These are phyloP conservation scores for Rubia yunnanensis DNA, from an alignment of 257 asterid genomes.

Conservation along the genomic window DNA sequence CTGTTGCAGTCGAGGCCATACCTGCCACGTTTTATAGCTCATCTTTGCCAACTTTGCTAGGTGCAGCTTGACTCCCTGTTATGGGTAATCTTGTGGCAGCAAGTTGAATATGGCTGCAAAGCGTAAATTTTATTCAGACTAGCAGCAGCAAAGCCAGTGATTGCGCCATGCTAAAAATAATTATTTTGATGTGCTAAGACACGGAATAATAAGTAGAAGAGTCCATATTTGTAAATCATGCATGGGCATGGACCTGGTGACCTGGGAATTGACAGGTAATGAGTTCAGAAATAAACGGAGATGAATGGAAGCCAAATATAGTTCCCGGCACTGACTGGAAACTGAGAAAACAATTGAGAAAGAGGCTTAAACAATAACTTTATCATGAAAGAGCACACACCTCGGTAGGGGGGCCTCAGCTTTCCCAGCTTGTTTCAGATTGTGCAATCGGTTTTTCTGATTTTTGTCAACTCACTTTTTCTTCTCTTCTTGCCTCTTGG, in stretches of 20 bases:
- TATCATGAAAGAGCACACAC: conserved; percentile 25
- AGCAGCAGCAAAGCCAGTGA: too few species aligned
- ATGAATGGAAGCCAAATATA: background rate
- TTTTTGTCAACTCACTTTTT: conserved; percentile 73
- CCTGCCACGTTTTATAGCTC: conserved; percentile 92
- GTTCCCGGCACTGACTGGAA: too few species aligned
- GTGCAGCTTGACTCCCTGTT: conserved; percentile 64
- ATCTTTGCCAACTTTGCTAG: conserved; percentile 63
- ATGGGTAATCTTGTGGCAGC: conserved; percentile 88
- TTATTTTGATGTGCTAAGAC: background rate
- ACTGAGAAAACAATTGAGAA: background rate
- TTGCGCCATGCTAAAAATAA: conserved; percentile 3
- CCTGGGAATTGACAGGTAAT: too few species aligned
- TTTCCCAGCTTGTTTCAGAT: conserved; percentile 76
- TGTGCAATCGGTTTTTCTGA: conserved; percentile 59
- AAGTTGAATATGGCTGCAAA: conserved; percentile 80
- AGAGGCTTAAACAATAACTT: conserved; percentile 1
- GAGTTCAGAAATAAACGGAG: background rate
- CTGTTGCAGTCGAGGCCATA: conserved; percentile 86
- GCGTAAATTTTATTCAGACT: conserved; percentile 8
- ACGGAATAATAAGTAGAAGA: too few species aligned
- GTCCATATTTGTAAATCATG: background rate
- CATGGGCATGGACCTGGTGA: too few species aligned
- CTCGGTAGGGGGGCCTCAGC: conserved; percentile 81
- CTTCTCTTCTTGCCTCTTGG: conserved; percentile 69